phyloP scores from a whole-genome alignment of 164 flowering plant species.

The Amborella trichopoda region DNA sequence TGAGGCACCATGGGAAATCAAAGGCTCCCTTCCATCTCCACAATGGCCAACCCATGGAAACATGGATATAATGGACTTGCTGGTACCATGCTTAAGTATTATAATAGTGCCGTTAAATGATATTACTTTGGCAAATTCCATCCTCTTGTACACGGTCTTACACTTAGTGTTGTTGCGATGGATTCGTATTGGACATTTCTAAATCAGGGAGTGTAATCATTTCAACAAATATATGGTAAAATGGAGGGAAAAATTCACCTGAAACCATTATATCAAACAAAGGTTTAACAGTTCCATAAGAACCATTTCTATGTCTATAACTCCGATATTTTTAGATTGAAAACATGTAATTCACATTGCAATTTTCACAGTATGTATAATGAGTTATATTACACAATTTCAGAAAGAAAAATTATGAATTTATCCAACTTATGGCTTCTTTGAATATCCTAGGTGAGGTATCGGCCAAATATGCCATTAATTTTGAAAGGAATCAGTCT shows the following conservation, averaged over 20 bases:
- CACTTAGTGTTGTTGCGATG: too few species aligned
- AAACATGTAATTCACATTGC: too few species aligned
- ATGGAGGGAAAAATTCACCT: too few species aligned
- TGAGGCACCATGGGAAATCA: conserved; percentile 61
- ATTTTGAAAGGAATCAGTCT: conserved; percentile 67
- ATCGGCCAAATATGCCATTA: conserved; percentile 78
- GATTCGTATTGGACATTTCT: too few species aligned
- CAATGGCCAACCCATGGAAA: conserved; percentile 67
- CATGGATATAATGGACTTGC: conserved; percentile 55
- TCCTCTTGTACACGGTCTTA: too few species aligned
- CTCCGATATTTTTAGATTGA: too few species aligned
- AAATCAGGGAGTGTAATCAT: too few species aligned
- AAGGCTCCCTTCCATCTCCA: conserved; percentile 46
- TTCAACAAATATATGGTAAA: too few species aligned
- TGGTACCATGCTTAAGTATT: conserved; percentile 23
- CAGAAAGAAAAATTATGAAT: background rate
- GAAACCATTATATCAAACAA: too few species aligned
- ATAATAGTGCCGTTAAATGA: background rate
- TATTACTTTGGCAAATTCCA: background rate
- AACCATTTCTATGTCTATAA: too few species aligned
- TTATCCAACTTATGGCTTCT: background rate
- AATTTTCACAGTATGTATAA: too few species aligned
- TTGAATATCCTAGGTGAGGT: conserved; percentile 46
- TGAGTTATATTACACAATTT: background rate
- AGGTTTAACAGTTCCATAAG: too few species aligned